A percentile compares a stretch with the other conserved stretches of the same genome.
Conservation (phyloP, 2,329 filamentous ascomycete species). For the Colletotrichum destructivum region DNA sequence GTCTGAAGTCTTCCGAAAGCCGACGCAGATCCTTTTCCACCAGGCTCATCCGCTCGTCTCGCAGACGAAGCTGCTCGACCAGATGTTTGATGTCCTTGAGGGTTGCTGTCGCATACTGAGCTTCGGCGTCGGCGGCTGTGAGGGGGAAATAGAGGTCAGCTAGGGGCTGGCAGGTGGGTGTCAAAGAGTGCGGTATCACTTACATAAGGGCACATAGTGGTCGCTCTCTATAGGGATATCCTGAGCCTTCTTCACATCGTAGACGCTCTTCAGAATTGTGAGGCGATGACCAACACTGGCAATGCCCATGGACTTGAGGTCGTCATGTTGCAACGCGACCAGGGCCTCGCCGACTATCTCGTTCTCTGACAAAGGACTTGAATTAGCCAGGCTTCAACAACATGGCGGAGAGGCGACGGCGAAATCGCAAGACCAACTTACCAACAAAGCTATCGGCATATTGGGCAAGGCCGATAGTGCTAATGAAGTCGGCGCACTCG, state of each 20-base stretch:
- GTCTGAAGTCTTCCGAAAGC: slow-evolving; percentile 89
- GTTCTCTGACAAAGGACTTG: slow-evolving; percentile 75
- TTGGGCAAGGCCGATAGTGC: slow-evolving; percentile 83
- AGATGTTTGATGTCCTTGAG: slow-evolving; percentile 94
- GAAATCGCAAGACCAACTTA: slow-evolving; percentile 61
- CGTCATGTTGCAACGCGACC: slow-evolving; percentile 89
- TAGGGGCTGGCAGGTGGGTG: neutral
- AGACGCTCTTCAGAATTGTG: slow-evolving; percentile 95
- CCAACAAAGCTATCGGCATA: slow-evolving; percentile 89
- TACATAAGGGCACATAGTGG: slow-evolving; percentile 94
- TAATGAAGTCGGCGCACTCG: slow-evolving; percentile 91
- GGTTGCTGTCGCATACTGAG: slow-evolving; percentile 87
- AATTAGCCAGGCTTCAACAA: slow-evolving; percentile 8
- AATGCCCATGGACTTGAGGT: slow-evolving; percentile 96
- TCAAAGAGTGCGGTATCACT: slow-evolving; percentile 52
- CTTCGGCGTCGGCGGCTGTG: slow-evolving; percentile 89
- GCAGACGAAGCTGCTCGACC: slow-evolving; percentile 88
- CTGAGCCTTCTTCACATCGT: slow-evolving; percentile 95
- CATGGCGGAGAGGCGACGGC: neutral
- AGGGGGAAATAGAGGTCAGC: slow-evolving; percentile 41
- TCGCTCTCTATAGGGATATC: slow-evolving; percentile 92
- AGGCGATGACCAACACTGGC: slow-evolving; percentile 93
- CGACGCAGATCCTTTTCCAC: slow-evolving; percentile 88
- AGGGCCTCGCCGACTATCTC: slow-evolving; percentile 94
- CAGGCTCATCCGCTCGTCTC: slow-evolving; percentile 89